Evolutionary conservation across 108 stramenopile species (phyloP).

Genomic region (Asterionellopsis glacialis): DNA sequence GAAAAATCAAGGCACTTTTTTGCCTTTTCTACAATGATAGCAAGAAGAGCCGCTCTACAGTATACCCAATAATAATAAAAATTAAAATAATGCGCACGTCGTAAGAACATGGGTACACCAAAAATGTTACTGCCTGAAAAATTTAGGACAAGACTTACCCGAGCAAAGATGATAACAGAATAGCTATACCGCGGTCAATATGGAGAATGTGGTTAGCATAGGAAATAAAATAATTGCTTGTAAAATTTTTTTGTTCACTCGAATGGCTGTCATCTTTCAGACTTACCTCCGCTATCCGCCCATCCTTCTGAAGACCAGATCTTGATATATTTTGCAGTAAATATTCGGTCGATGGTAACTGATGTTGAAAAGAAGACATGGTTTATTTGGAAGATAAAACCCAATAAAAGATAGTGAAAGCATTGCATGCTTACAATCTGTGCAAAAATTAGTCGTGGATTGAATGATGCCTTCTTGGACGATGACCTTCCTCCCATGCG

Average conservation of each 20-base stretch:
- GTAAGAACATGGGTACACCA: background rate
- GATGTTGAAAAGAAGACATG: slow-evolving; percentile 52
- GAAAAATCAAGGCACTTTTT: slow-evolving; percentile 85
- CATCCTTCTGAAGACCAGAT: slow-evolving; percentile 62
- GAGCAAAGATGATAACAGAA: slow-evolving; percentile 48
- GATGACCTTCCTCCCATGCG: slow-evolving; percentile 3
- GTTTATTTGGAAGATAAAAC: slow-evolving; percentile 65
- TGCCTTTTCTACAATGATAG: slow-evolving; percentile 57
- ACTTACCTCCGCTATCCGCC: slow-evolving; percentile 36
- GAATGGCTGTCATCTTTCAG: too few relatives aligned
- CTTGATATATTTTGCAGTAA: slow-evolving; percentile 60
- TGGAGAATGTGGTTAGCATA: too few relatives aligned
- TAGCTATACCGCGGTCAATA: slow-evolving; percentile 12
- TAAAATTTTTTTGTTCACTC: too few relatives aligned
- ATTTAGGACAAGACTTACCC: slow-evolving; percentile 25
- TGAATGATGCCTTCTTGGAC: slow-evolving; percentile 21
- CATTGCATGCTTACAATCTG: slow-evolving; percentile 78
- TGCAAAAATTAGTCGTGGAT: slow-evolving; percentile 42
- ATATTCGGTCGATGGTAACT: slow-evolving; percentile 75
- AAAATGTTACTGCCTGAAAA: background rate
- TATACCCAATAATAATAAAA: background rate
- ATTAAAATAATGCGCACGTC: too few relatives aligned
- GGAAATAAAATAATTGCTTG: too few relatives aligned
- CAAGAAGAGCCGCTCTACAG: slow-evolving; percentile 40
- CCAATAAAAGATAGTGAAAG: slow-evolving; percentile 71